phyloP scores from a whole-genome alignment of 495 filamentous ascomycete genomes.

The Talaromyces thailandensis region DNA sequence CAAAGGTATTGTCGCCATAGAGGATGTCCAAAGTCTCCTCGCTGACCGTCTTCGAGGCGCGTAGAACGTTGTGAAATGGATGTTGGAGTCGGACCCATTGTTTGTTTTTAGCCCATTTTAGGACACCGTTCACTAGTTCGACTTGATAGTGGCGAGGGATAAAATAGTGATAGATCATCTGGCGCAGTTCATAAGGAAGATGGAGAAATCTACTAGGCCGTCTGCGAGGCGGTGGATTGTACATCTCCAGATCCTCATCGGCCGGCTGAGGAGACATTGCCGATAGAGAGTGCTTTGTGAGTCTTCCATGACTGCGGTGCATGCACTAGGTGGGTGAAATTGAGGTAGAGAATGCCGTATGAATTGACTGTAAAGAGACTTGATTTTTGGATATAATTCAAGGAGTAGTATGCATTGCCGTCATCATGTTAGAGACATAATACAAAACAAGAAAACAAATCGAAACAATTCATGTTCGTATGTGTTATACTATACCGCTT shows the following conservation, averaged over 20 bases:
- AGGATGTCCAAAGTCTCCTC: neutral
- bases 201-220: neutral
- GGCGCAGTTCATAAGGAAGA: neutral
- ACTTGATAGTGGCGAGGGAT: neutral
- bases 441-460: neutral
- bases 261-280: neutral
- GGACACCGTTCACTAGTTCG: neutral
- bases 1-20: neutral
- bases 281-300: neutral
- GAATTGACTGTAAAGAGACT: neutral
- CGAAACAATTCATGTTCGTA: neutral
- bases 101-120: too few relatives aligned
- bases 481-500: neutral
- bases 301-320: neutral
- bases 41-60: neutral
- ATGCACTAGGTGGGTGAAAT: neutral
- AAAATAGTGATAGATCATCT: neutral
- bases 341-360: too few relatives aligned
- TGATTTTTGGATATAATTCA: neutral
- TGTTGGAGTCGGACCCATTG: too few relatives aligned
- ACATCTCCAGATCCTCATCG: neutral
- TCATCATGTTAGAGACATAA: neutral
- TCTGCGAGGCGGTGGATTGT: neutral
- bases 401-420: neutral
- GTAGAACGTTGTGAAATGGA: neutral